Base-by-base conservation (phyloP, 768 basidiomycete species). In the Hirschioporus abietinus region DNA sequence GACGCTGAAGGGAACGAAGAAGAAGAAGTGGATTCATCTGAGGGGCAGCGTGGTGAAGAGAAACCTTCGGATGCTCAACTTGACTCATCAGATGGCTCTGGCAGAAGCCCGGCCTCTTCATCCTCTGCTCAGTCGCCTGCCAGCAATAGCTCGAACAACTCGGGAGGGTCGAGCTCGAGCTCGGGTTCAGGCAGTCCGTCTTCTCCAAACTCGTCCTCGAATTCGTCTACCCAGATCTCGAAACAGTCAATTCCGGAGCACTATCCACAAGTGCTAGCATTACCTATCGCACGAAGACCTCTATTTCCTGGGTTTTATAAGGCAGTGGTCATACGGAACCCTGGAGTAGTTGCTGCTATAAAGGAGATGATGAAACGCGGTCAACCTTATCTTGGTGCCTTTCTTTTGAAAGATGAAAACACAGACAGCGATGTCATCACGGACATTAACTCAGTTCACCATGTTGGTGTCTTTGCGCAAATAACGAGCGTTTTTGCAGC, bases 221-320 rank as follows among this genome's bases (percentile, higher is more conserved):
- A 74, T 27, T 73, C 79, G 0, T 76, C 78, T 6, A 82, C 83
- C 34, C 82, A 90, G 24, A 90, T 93, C 70, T 88, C 93, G 4
- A 93, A 92, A 70, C 92, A 92, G 66, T 88, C 91, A 18, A 89
- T 97, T 4, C 95, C 96, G 0, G 93, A 95, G 76, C 74, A 86
- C 67, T 98, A 98, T 76, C 96, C 96, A 0, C 93, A 96, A 74
- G 90, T 98, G 58, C 85, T 99, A 27, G 96, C 96, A 1, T 86
- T 99, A 0, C 96, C 96, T 3, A 98, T 99, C 67, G 95, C 95
- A 35, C 89, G 95, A 58, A 86, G 96, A 20, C 96, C 96, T 0
- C 88, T 98, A 60, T 98, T 98, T 80, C 96, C 96, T 4, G 95
- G 95, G 34, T 97, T 98, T 78, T 98, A 98, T 84, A 97, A 98